Evolutionary conservation across 345 rosid genomes (phyloP).

Genomic region (Brassica incana): DNA sequence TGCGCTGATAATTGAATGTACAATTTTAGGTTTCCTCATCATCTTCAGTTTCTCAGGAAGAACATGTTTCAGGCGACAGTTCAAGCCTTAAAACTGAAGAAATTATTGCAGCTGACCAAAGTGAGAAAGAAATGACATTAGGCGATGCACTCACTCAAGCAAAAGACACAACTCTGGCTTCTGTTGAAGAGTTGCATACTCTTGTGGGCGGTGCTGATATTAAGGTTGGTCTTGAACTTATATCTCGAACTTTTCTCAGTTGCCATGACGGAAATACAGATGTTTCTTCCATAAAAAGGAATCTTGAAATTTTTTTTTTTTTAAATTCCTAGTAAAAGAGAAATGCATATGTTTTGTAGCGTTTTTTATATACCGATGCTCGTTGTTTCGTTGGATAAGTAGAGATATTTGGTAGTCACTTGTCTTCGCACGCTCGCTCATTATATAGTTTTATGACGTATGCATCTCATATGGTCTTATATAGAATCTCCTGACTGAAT

Average conservation of each 20-base stretch:
- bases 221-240: slow-evolving; percentile 54
- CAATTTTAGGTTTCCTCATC: slow-evolving; percentile 58
- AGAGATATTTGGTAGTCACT: slow-evolving; percentile 17
- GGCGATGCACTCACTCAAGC: slow-evolving; percentile 80
- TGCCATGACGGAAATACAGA: neutral
- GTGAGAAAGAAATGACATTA: slow-evolving; percentile 68
- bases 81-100: slow-evolving; percentile 52
- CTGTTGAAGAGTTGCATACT: slow-evolving; percentile 93
- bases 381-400: slow-evolving; percentile 22
- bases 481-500: slow-evolving; percentile 9
- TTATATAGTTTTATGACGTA: neutral
- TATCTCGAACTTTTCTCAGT: slow-evolving; percentile 2
- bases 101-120: slow-evolving; percentile 52
- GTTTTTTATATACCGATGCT: neutral
- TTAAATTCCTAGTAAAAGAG: slow-evolving; percentile 2
- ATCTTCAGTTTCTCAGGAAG: slow-evolving; percentile 52
- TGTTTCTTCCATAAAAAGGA: slow-evolving; percentile 11
- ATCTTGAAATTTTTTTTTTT: neutral
- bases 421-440: slow-evolving; percentile 3
- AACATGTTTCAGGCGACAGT: slow-evolving; percentile 53
- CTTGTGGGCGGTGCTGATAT: slow-evolving; percentile 99
- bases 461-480: neutral
- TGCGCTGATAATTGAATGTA: slow-evolving; percentile 38
- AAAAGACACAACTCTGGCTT: slow-evolving; percentile 74
- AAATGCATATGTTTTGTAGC: slow-evolving; percentile 13